phyloP scores from a whole-genome alignment of 176 grass and related monocot species.

The Coix lacrymajobi region DNA sequence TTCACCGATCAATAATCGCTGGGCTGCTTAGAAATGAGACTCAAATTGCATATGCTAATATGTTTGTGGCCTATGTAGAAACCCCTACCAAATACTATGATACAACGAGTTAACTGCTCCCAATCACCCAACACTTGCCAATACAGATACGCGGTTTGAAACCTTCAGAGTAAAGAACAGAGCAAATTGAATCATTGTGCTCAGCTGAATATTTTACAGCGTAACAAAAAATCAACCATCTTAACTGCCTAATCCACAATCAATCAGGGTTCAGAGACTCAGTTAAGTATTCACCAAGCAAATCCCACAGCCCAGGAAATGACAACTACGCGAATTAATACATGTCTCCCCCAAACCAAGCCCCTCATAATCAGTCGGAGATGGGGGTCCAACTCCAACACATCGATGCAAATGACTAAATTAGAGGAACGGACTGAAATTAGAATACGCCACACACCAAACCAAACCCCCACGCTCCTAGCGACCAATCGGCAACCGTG shows the following conservation, averaged over 20 bases:
- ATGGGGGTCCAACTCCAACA: background rate
- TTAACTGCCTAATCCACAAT: background rate
- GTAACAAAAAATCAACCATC: background rate
- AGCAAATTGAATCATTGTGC: background rate
- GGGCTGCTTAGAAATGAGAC: background rate
- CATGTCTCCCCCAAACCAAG: background rate
- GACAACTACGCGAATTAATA: background rate
- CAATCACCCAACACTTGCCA: background rate
- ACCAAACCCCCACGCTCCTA: background rate
- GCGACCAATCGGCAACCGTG: background rate
- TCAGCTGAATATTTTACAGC: background rate
- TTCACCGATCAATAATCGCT: background rate
- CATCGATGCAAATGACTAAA: background rate
- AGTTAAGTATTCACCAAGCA: background rate
- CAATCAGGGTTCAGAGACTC: background rate
- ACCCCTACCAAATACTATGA: background rate
- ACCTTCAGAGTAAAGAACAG: background rate
- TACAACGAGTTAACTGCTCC: background rate
- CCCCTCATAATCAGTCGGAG: background rate
- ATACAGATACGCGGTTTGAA: no score
- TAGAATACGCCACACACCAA: background rate
- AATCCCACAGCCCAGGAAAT: background rate
- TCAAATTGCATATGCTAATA: background rate
- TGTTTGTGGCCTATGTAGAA: background rate
- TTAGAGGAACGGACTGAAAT: background rate